Evolutionary conservation across 148 eudicot genomes (phyloP), one percentile per base, ranked within the genome.

Genomic region (Persicaria tinctoria): DNA sequence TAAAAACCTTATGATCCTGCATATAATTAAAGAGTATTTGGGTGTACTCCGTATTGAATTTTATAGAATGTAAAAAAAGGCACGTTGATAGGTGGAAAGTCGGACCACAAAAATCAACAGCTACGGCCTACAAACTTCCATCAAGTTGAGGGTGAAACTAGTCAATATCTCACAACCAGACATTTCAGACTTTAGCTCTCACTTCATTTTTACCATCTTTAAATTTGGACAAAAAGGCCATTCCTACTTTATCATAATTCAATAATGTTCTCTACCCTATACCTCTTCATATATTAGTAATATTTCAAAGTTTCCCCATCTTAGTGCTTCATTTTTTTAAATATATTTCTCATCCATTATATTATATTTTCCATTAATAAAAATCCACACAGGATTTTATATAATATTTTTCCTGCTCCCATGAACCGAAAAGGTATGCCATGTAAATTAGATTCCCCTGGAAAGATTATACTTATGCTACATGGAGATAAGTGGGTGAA

Each of bases 61-160:
- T 32, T 32, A 32, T 32, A 32, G 41, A 32, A 32, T 32, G 41
- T 32, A 32, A 32, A 50, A 14, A 41, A 66, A 41, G 48, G 47
- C 46, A 38, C 48, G 48, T 66, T 38, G 10, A 66, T 66, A 66
- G 47, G 70, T 66, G 70, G 48, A 47, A 44, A 66, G 70, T 66
- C 47, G 70, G 70, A 66, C 70, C 70, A 66, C 70, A 13, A 66
- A 66, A 66, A 66, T 66, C 70, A 66, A 66, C 70, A 66, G 70
- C 70, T 64, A 66, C 46, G 3, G 48, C 70, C 70, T 66, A 38
- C n/a, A 63, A 63, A 45, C 16, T 4, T 63, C n/a, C 16, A 1
- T 63, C 68, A 8, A 27, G 45, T 63, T 32, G 41, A 63, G 68
- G 68, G 68, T 63, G 12, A 66, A 66, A 66, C 47, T 41, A 66